These are phyloP conservation scores for Penicillium canescens DNA, from an alignment of 495 filamentous ascomycete species.

Conservation along the genomic window DNA sequence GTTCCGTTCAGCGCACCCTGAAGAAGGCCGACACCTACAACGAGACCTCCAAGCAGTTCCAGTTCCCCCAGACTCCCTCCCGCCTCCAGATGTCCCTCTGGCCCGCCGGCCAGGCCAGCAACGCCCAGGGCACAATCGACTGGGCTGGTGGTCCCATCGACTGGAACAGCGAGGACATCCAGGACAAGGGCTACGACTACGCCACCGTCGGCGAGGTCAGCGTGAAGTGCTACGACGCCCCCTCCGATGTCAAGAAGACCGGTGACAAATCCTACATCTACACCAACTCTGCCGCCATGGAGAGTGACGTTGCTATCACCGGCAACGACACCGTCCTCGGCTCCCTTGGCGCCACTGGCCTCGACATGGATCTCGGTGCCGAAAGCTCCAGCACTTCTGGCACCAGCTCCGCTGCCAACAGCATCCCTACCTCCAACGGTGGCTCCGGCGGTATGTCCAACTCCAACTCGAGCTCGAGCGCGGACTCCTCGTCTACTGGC, in stretches of 20 bases:
- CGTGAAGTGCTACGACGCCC: conserved; percentile 82
- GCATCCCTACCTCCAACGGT: conserved; percentile 37
- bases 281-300: conserved; percentile 61
- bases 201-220: conserved; percentile 74
- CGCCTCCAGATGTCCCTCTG: conserved; percentile 94
- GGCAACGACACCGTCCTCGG: conserved; percentile 75
- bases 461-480: conserved; percentile 23
- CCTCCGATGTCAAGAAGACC: conserved; percentile 56
- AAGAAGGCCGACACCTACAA: conserved; percentile 82
- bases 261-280: conserved; percentile 75
- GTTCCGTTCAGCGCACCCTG: conserved; percentile 68
- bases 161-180: conserved; percentile 81
- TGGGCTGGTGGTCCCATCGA: conserved; percentile 92
- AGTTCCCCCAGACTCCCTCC: conserved; percentile 91
- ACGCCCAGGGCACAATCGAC: conserved; percentile 79
- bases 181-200: conserved; percentile 86
- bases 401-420: conserved; percentile 22
- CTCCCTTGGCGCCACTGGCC: conserved; percentile 75
- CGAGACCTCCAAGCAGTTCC: conserved; percentile 74
- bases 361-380: conserved; percentile 58
- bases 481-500: conserved; percentile 6
- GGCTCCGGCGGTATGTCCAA: conserved; percentile 31
- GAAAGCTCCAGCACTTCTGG: conserved; percentile 23
- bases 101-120: conserved; percentile 82
- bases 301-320: conserved; percentile 74